Evolutionary conservation across 1,284 basidiomycete species (phyloP).

Genomic region (Grifola frondosa): DNA sequence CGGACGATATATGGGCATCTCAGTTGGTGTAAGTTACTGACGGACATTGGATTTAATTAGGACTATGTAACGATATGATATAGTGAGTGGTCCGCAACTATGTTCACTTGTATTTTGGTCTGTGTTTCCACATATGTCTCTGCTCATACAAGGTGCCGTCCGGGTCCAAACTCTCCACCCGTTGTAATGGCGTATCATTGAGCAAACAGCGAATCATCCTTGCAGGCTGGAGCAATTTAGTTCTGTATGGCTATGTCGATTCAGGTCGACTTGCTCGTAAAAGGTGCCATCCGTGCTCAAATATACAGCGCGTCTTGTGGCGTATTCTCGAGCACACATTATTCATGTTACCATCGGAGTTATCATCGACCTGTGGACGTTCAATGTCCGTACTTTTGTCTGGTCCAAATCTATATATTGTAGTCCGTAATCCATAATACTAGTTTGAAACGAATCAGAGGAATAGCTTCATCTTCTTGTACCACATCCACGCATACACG

Average conservation of each 20-base stretch:
- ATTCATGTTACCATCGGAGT: too few relatives aligned
- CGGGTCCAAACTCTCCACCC: slow-evolving; percentile 62
- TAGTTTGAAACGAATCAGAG: slow-evolving; percentile 19
- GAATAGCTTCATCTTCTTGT: slow-evolving; percentile 51
- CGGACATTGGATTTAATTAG: slow-evolving; percentile 5
- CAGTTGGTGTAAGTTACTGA: too few relatives aligned
- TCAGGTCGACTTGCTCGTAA: slow-evolving; percentile 16
- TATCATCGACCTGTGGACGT: too few relatives aligned
- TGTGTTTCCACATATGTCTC: slow-evolving; percentile 1
- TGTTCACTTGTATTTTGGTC: not conserved
- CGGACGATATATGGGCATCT: not conserved
- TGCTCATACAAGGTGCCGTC: slow-evolving; percentile 83
- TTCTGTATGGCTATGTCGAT: too few relatives aligned
- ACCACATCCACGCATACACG: slow-evolving; percentile 59
- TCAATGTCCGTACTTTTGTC: too few relatives aligned
- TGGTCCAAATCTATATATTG: too few relatives aligned
- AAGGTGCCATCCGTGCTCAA: slow-evolving; percentile 25
- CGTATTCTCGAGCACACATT: slow-evolving; percentile 28
- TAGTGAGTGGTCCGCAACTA: slow-evolving; percentile 3
- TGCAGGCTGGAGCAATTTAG: not conserved
- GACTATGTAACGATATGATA: slow-evolving; percentile 12
- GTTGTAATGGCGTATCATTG: slow-evolving; percentile 74
- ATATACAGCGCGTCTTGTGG: slow-evolving; percentile 15
- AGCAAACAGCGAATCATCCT: slow-evolving; percentile 46
- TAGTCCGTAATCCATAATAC: not conserved